Conservation (phyloP, 2,329 filamentous ascomycete genomes). For the Clonostachys rosea region DNA sequence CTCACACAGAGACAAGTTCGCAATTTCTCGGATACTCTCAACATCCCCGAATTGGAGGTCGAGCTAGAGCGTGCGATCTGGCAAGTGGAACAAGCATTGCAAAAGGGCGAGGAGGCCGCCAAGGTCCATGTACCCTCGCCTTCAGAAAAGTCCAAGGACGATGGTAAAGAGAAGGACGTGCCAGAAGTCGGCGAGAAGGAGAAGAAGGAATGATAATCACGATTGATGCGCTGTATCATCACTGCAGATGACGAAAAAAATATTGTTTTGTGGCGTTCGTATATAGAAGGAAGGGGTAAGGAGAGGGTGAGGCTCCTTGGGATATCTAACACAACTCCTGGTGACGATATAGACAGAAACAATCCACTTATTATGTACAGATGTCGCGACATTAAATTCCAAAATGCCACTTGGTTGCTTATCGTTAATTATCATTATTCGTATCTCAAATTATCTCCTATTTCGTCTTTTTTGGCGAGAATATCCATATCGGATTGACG, state of each 20-base stretch:
- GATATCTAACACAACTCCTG: too few species aligned
- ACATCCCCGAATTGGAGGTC: slow-evolving; percentile 64
- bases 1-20: slow-evolving; percentile 48
- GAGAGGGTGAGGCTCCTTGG: too few species aligned
- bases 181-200: slow-evolving; percentile 4
- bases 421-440: too few species aligned
- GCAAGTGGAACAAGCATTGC: slow-evolving; percentile 58
- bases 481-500: too few species aligned
- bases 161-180: slow-evolving; percentile 1
- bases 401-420: too few species aligned
- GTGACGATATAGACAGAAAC: too few species aligned
- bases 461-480: too few species aligned
- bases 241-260: not conserved
- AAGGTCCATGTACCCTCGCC: slow-evolving; percentile 6
- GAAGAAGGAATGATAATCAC: slow-evolving; percentile 7
- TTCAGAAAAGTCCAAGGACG: slow-evolving; percentile 8
- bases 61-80: slow-evolving; percentile 73
- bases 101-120: slow-evolving; percentile 24
- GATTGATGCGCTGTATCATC: not conserved
- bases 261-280: not conserved
- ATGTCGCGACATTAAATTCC: too few species aligned
- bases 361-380: too few species aligned
- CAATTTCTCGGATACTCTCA: slow-evolving; percentile 54
- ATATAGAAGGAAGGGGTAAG: not conserved
- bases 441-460: too few species aligned